A percentile compares a stretch with the other conserved stretches of the same genome.
Conservation (phyloP, 2,329 filamentous ascomycete species). For the Fusarium floridanum region DNA sequence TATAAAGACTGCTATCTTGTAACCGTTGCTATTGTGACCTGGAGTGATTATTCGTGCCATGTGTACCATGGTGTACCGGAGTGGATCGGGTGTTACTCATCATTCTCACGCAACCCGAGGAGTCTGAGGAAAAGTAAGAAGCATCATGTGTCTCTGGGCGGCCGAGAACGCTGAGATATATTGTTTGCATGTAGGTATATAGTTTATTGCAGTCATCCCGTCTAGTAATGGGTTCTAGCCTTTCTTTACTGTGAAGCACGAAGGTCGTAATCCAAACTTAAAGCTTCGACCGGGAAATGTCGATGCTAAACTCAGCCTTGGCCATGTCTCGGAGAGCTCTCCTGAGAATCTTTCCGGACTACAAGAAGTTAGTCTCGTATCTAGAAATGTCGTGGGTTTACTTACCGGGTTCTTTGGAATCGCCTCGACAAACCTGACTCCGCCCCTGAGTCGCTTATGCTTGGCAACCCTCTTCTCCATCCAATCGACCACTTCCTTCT, state of each 20-base stretch:
- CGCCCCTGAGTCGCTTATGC: slow-evolving; percentile 74
- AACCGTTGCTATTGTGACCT: not conserved
- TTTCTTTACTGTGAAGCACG: not conserved
- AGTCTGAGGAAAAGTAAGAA: not conserved
- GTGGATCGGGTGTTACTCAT: not conserved
- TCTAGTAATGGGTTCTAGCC: not conserved
- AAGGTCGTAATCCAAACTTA: not conserved
- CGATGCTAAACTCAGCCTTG: not conserved
- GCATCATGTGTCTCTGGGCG: not conserved
- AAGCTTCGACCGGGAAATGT: not conserved
- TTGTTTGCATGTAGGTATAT: not conserved
- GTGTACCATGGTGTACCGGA: too few relatives aligned
- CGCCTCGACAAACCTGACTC: slow-evolving; percentile 70
- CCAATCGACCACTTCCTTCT: slow-evolving; percentile 63
- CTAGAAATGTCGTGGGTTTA: not conserved
- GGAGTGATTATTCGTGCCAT: not conserved
- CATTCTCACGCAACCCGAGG: not conserved
- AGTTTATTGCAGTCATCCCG: not conserved
- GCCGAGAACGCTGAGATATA: too few relatives aligned
- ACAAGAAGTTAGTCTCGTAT: not conserved
- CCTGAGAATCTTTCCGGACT: not conserved
- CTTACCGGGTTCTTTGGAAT: slow-evolving; percentile 76
- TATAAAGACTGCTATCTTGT: not conserved
- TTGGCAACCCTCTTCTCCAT: slow-evolving; percentile 74
- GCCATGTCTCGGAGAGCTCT: not conserved